Percentiles rank a stretch among this genome's conserved stretches.
Evolutionary conservation across 1,139 yeast genomes (phyloP).

Genomic region (Blastobotrys petasosporus): DNA sequence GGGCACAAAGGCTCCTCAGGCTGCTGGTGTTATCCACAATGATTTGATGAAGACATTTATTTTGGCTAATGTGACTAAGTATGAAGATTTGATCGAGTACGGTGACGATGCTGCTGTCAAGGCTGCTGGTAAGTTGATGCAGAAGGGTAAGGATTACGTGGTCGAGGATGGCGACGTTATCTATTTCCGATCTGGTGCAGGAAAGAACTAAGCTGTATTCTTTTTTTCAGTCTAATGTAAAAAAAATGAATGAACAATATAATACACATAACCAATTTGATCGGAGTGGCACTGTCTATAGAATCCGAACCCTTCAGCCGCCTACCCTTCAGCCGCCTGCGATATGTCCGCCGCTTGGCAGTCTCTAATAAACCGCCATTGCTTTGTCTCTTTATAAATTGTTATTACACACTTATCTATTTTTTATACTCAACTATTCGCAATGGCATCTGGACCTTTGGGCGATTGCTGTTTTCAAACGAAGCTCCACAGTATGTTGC

Average conservation of each 20-base stretch:
- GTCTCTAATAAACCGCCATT: no score
- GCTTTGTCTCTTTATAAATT: no score
- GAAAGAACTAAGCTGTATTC: conserved; percentile 51
- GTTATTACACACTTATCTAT: no score
- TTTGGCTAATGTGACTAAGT: conserved; percentile 82
- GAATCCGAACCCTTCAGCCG: no score
- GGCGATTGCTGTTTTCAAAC: conserved; percentile 29
- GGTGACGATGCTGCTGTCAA: conserved; percentile 90
- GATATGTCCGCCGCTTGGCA: no score
- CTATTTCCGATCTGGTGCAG: conserved; percentile 94
- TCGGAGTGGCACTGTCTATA: no score
- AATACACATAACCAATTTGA: no score
- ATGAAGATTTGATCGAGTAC: conserved; percentile 60
- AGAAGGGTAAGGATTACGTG: conserved; percentile 95
- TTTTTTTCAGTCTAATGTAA: no score
- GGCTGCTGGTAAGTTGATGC: conserved; percentile 87
- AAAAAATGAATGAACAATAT: no score
- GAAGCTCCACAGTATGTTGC: conserved; percentile 20
- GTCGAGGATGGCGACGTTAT: conserved; percentile 90
- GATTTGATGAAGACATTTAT: conserved; percentile 82
- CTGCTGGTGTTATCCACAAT: conserved; percentile 90
- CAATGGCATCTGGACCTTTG: conserved; percentile 32
- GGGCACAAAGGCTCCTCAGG: conserved; percentile 80
- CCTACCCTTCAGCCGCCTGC: no score
- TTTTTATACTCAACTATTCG: not conserved